These are phyloP conservation scores for Draba incana DNA, from an alignment of 345 rosid species.

Conservation along the genomic window DNA sequence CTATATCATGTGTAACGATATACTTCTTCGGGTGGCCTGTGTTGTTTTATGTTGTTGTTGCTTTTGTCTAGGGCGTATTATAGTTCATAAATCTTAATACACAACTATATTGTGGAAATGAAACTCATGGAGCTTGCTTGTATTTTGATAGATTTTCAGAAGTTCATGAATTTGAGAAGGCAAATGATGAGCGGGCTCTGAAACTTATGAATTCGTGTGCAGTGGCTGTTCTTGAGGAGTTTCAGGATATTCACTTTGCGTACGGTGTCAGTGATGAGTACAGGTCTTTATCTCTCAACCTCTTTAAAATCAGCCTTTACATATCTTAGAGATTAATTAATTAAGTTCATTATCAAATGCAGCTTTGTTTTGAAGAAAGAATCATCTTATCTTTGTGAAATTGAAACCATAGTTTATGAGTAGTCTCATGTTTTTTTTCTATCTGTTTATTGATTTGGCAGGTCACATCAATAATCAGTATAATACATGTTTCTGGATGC, in stretches of 20 bases:
- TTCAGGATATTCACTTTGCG: slow-evolving; percentile 66
- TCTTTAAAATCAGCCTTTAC: slow-evolving; percentile 15
- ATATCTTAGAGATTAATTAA: slow-evolving; percentile 23
- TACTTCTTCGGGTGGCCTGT: slow-evolving; percentile 18
- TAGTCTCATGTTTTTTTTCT: slow-evolving; percentile 5
- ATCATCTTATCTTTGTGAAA: not conserved
- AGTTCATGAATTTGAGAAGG: slow-evolving; percentile 84
- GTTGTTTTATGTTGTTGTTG: slow-evolving; percentile 3
- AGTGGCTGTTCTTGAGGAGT: slow-evolving; percentile 68
- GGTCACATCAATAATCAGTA: slow-evolving; percentile 97
- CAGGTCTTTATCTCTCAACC: slow-evolving; percentile 50
- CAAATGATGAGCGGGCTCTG: slow-evolving; percentile 86
- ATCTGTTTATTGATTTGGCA: slow-evolving; percentile 40
- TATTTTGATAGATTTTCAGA: slow-evolving; percentile 72
- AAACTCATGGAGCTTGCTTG: slow-evolving; percentile 41
- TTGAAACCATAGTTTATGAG: not conserved
- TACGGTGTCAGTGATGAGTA: slow-evolving; percentile 96
- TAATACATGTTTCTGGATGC: slow-evolving; percentile 95
- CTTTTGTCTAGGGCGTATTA: slow-evolving; percentile 8
- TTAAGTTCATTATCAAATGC: slow-evolving; percentile 37
- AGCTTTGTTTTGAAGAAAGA: slow-evolving; percentile 77
- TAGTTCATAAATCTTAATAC: slow-evolving; percentile 15
- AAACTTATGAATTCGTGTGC: slow-evolving; percentile 93
- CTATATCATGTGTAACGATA: slow-evolving; percentile 2
- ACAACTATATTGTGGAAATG: slow-evolving; percentile 27